Evolutionary conservation across 768 basidiomycete species (phyloP).

Genomic region (Pulveroboletus sp.): DNA sequence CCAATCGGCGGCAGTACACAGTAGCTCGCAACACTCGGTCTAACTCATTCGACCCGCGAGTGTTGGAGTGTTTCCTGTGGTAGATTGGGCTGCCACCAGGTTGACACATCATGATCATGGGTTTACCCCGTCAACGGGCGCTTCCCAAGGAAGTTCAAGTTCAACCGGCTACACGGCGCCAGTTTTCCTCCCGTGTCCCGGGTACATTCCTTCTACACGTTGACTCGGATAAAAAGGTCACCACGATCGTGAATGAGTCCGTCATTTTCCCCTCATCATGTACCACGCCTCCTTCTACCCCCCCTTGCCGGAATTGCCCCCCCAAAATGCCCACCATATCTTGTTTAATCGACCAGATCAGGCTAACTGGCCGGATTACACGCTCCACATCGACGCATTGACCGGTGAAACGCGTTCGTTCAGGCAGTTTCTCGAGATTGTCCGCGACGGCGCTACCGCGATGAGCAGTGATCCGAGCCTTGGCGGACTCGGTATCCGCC

Average conservation of each 20-base stretch:
- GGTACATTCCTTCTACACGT: too few species aligned
- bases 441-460: conserved; percentile 56
- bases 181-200: too few species aligned
- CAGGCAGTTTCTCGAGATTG: conserved; percentile 48
- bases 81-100: too few species aligned
- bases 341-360: conserved; percentile 56
- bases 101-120: too few species aligned
- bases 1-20: too few species aligned
- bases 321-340: conserved; percentile 53
- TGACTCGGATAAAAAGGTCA: background rate
- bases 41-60: too few species aligned
- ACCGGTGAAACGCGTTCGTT: conserved; percentile 47
- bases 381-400: conserved; percentile 52
- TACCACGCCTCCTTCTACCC: conserved; percentile 57
- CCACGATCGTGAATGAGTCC: background rate
- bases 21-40: too few species aligned
- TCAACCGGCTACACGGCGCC: too few species aligned
- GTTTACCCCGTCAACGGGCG: too few species aligned
- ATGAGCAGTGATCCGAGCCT: conserved; percentile 43
- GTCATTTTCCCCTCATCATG: conserved; percentile 34
- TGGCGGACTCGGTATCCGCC: conserved; percentile 56
- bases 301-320: conserved; percentile 45
- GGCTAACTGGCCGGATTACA: conserved; percentile 52
- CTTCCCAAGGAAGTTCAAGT: too few species aligned
- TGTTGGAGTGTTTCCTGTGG: too few species aligned